These are phyloP conservation scores for Diaporthe sp. DNA, from an alignment of 2,329 filamentous ascomycete species.

Conservation along the genomic window DNA sequence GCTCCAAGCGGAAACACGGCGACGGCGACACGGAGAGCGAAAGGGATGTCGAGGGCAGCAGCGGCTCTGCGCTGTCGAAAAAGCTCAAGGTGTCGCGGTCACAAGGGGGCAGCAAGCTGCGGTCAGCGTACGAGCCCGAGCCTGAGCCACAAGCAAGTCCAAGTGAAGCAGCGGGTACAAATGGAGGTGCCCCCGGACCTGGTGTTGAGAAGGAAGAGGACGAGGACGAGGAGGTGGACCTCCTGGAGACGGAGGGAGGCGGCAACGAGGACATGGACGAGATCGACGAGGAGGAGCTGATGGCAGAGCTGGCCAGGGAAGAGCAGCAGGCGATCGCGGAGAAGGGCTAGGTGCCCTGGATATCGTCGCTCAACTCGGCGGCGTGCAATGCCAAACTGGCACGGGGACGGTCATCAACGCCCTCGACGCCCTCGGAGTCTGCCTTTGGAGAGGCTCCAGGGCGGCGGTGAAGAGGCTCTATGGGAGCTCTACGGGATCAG, in stretches of 20 bases:
- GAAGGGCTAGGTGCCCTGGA: conserved; percentile 40
- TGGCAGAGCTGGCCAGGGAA: conserved; percentile 69
- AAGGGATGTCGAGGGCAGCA: conserved; percentile 45
- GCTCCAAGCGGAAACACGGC: conserved; percentile 49
- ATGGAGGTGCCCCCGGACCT: neutral
- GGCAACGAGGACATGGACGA: conserved; percentile 51
- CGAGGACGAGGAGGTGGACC: conserved; percentile 57
- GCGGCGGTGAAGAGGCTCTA: neutral
- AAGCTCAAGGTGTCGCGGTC: conserved; percentile 63
- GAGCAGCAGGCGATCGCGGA: conserved; percentile 45
- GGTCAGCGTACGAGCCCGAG: conserved; percentile 51
- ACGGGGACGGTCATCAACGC: conserved; percentile 29
- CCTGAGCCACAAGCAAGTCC: neutral
- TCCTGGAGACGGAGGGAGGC: conserved; percentile 48
- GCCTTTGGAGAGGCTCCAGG: neutral
- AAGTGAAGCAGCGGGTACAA: neutral
- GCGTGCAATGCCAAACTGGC: conserved; percentile 8
- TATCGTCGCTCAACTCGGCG: conserved; percentile 23
- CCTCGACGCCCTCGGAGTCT: neutral
- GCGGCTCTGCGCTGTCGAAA: conserved; percentile 60
- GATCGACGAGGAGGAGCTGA: conserved; percentile 69
- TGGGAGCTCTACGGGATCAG: neutral
- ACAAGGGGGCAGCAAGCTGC: conserved; percentile 60
- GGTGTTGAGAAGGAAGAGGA: conserved; percentile 46
- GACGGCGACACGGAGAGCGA: conserved; percentile 43